Base-by-base conservation (phyloP, 2,329 filamentous ascomycete species). In the Exserohilum turcica region DNA sequence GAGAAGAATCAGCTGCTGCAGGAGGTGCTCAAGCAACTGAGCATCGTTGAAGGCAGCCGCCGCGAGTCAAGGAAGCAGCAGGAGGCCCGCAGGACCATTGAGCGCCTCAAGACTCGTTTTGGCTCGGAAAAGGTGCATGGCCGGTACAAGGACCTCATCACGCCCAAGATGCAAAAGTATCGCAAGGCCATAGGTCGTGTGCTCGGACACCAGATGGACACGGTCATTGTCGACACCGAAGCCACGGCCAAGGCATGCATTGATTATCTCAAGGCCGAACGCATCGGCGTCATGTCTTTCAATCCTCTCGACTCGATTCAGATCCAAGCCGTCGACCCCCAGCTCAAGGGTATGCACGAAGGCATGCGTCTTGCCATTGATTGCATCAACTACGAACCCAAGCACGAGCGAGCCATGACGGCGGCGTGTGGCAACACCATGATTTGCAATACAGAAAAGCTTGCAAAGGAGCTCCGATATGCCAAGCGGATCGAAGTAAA, bases 221-320 rank as follows among this genome's bases (percentile, higher is more conserved):
- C 92, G 0, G 89, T 99, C 37, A 86, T 99, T 43, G 93, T 97
- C 8, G 94, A 99, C 66, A 93, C 91, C 2, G 92, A 97, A 75
- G 96, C 94, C 77, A 94, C 90, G 1, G 94, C 91, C 24, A 88
- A 92, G 54, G 92, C 97, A 65, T 99, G 94, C 73, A 94, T 99
- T 50, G 86, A 94, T 63, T 95, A 96, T 68, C 84, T 99, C 53
- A 94, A 94, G 65, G 91, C 96, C 60, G 91, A 97, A 71, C 87
- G 91, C 50, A 87, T 90, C 48, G 85, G 89, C 6, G 91, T 92
- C 52, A 91, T 94, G 76, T 97, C 91, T 1, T 97, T 99, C 74
- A 92, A 97, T 59, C 94, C 94, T 1, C 82, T 99, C 15, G 94
- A 99, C 79, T 97, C 96, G 46, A 96, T 99, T 73, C 95, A 97